Base-by-base conservation (phyloP, 2,329 filamentous ascomycete genomes). In the Didymella sp. region DNA sequence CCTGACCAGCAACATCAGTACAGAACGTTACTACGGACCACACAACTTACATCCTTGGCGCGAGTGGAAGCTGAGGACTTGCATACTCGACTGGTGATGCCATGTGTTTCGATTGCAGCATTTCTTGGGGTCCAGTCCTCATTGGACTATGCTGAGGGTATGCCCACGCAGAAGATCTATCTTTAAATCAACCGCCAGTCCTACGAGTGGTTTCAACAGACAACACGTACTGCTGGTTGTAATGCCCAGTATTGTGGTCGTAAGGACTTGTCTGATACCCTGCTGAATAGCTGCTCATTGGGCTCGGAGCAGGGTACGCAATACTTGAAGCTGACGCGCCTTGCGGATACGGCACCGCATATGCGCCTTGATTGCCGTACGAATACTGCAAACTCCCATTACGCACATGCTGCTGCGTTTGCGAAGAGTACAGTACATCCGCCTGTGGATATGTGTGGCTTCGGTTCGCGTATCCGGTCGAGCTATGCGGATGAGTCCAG, bases 181-280 rank as follows among this genome's bases (percentile, higher is more conserved):
- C 6, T 12, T 11, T 33, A n/a, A 17, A 19, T 56, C 40, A 56
- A 45, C 12, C 25, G 40, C 19, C 11, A 11, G 2, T 5, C n/a
- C 13, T 5, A 13, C 9, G 12, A 5, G 4, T 17, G 15, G 6
- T 6, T 33, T 12, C 40, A 21, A 15, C 12, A 15, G 6, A 19
- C n/a, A 11, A 35, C 11, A 51, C 54, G n/a, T 38, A 57, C 54
- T 37, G 48, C 2, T 37, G 35, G 35, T 4, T 22, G 19, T 51
- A 44, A 15, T 51, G 54, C 19, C 28, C 8, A 3, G 28, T n/a
- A 9, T 30, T 6, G 8, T 25, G 22, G 22, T 13, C 28, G 48
- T 51, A 57, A 17, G 37, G 3, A 13, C 3, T 7, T 11, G 54
- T 7, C 19, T 51, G 42, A 11, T 51, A 38, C 11, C 15, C 28